Base-by-base conservation (phyloP, 805 yeast species). In the Pichia phayaonensis region DNA sequence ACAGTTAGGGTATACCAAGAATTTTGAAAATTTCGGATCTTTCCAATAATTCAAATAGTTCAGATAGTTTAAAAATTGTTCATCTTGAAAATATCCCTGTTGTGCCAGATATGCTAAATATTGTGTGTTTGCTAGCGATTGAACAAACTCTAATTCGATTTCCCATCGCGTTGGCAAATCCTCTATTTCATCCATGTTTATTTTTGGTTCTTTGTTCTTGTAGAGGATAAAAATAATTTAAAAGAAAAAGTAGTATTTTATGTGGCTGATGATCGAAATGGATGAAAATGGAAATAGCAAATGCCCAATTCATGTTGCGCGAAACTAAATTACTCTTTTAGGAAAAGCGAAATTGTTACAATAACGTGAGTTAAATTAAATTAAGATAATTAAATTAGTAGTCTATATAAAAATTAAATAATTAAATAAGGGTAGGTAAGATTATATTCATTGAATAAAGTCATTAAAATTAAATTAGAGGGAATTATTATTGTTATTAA, bases 101-200 rank as follows among this genome's bases (percentile, higher is more conserved):
- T 90, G 97, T 2, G 97, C 96, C 24, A 92, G 72, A 60, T 81
- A 90, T 56, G 88, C 83, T 50, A 92, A 74, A 62, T 90, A 92
- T 64, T 85, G 96, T 43, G 92, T 81, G 65, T 92, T 94, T 2
- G 96, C 88, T 34, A 92, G 73, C 16, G 96, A 84, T 68, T 92
- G 98, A 3, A 92, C 95, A 68, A 92, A 92, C 55, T 86, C 97
- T n/a, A 87, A 73, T 59, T 87, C 96, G 22, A 87, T 80, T 61
- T 87, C 96, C 88, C 92, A 88, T 51, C 95, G 66, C 6, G 86
- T 77, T n/a, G 92, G 90, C n/a, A 79, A 70, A 39, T 67, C 71
- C 40, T 29, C 18, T 29, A 16, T 4, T 21, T 40, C 42, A n/a
- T n/a, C n/a, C n/a, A n/a, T n/a, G n/a, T n/a, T n/a, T n/a, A n/a